Base-by-base conservation (phyloP, 2,329 filamentous ascomycete species). In the Penicillium sp. region DNA sequence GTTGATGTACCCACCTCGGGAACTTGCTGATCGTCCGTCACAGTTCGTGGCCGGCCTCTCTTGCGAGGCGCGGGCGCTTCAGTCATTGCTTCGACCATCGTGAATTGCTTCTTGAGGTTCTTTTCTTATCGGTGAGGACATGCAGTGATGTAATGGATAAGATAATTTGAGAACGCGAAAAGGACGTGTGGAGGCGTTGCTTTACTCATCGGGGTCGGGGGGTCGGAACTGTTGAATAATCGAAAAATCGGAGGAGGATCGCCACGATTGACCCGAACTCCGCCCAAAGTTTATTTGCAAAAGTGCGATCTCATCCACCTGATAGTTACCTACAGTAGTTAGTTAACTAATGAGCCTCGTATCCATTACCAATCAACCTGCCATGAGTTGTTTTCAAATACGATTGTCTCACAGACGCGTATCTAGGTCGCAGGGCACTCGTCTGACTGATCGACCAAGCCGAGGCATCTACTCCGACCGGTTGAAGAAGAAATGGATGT, bases 31-130 rank as follows among this genome's bases (percentile, higher is more conserved):
- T 69, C 60, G 45, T 66, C 60, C 22, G 59, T 64, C 34, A 53
- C 58, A 25, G 52, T 64, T 34, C 67, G 66, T 41, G 68, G 67
- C 17, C 68, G 67, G 15, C 68, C 68, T 57, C 67, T 59, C 54
- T 70, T 69, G 56, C 68, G 67, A 48, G 64, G 63, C 38, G 42
- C 60, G 42, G 49, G 52, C 34, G 64, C 47, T 31, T 59, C 60
- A 48, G 43, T 8, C 8, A 25, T 54, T 12, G 41, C 57, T 55
- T 65, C 59, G 15, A 55, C 57, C 55, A 61, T 63, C 7, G 15
- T 34, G 28, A 17, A 28, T 37, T 54, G 31, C 34, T 34, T 50
- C 6, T 45, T 45, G 42, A 45, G 42, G 10, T 7, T 17, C 12
- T 45, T n/a, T 28, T 17, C 25, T 25, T 45, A 45, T 45, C 25